Percentiles rank a stretch among this genome's conserved stretches.
These are phyloP conservation scores for Noccaea caerulescens DNA, from an alignment of 345 rosid species.

Conservation along the genomic window DNA sequence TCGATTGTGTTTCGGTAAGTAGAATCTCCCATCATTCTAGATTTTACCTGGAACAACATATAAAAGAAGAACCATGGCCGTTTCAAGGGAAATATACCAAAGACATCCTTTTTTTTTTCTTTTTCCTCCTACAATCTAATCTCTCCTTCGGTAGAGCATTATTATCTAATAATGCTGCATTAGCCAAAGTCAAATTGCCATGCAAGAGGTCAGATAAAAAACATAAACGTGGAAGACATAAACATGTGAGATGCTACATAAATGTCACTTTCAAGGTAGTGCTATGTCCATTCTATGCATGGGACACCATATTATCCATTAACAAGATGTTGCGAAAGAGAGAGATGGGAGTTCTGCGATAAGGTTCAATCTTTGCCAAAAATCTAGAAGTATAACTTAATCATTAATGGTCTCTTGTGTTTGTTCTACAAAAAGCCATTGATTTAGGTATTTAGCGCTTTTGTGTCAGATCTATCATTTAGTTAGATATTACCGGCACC, in stretches of 20 bases:
- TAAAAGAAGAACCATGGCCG: constrained; percentile 22
- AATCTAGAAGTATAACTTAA: constrained; percentile 15
- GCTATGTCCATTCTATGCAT: constrained; percentile 33
- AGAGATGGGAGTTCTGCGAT: constrained; percentile 14
- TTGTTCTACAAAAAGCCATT: background rate
- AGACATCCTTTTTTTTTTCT: constrained; percentile 1
- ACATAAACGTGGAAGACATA: constrained; percentile 40
- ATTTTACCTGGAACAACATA: constrained; percentile 78
- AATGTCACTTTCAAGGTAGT: constrained; percentile 34
- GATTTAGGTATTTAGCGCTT: constrained; percentile 24
- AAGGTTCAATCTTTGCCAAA: constrained; percentile 29
- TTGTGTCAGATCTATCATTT: constrained; percentile 27
- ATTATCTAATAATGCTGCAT: constrained; percentile 32
- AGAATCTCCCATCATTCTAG: constrained; percentile 99
- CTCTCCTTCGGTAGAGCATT: constrained; percentile 29
- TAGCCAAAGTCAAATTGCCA: constrained; percentile 24
- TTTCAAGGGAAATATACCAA: constrained; percentile 20
- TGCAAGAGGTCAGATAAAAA: constrained; percentile 22
- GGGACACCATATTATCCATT: constrained; percentile 30
- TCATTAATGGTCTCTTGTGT: constrained; percentile 22
- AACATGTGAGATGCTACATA: constrained; percentile 40
- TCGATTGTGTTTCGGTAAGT: constrained; percentile 84
- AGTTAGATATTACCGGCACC: constrained; percentile 20
- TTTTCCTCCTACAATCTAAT: constrained; percentile 10
- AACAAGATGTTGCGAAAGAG: constrained; percentile 9